Evolutionary conservation across 768 basidiomycete genomes (phyloP).

Genomic region (Lactarius sp.): DNA sequence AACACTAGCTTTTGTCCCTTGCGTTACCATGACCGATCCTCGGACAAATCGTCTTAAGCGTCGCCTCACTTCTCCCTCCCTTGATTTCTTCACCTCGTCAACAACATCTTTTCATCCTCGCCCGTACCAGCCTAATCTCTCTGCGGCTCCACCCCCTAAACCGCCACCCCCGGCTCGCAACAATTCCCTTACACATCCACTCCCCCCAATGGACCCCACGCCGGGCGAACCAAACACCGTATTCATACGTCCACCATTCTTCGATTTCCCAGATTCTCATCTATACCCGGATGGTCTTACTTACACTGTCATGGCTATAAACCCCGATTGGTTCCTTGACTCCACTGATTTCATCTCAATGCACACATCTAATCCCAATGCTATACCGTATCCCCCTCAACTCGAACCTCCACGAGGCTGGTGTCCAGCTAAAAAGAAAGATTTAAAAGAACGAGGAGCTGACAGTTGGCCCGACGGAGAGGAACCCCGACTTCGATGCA

Average conservation of each 20-base stretch:
- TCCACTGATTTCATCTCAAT: slow-evolving; percentile 55
- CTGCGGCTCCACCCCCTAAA: slow-evolving; percentile 21
- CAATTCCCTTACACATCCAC: slow-evolving; percentile 25
- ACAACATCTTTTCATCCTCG: slow-evolving; percentile 60
- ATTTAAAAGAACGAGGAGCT: slow-evolving; percentile 59
- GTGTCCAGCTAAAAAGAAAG: slow-evolving; percentile 84
- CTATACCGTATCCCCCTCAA: slow-evolving; percentile 67
- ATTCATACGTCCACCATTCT: slow-evolving; percentile 75
- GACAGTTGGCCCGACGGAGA: slow-evolving; percentile 79
- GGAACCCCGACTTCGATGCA: slow-evolving; percentile 75
- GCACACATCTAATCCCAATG: slow-evolving; percentile 42
- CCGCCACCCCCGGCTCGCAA: slow-evolving; percentile 19
- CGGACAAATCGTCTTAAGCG: slow-evolving; percentile 38
- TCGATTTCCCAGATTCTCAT: slow-evolving; percentile 56
- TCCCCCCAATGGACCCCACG: slow-evolving; percentile 47
- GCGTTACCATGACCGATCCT: slow-evolving; percentile 19
- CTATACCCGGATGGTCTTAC: slow-evolving; percentile 61
- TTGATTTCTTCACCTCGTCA: slow-evolving; percentile 59
- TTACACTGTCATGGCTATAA: slow-evolving; percentile 66
- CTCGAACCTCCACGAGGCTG: slow-evolving; percentile 82
- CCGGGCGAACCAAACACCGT: slow-evolving; percentile 58
- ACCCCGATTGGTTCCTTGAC: slow-evolving; percentile 78
- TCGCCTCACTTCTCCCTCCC: slow-evolving; percentile 42
- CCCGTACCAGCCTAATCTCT: slow-evolving; percentile 48
- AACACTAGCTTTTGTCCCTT: neutral